Evolutionary conservation across 2,329 filamentous ascomycete species (phyloP), one percentile per base, ranked within the genome.

Genomic region (Thermothelomyces thermophilus): DNA sequence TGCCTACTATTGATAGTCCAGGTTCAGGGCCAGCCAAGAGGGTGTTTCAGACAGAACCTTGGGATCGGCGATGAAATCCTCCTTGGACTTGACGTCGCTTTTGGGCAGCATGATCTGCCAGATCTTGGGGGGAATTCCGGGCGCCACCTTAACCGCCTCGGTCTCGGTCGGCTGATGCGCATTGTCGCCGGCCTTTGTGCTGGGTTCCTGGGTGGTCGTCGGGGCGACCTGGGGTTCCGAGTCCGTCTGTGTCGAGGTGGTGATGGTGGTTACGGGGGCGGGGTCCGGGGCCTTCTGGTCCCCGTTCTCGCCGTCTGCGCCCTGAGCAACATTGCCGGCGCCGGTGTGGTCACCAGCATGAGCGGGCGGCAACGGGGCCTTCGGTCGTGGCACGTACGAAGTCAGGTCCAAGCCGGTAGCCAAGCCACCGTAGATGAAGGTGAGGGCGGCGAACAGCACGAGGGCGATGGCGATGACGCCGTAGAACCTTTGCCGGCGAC

Each of bases 41-140:
- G 54, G 33, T 6, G 59, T 56, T n/a, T 63, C 55, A 10, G 8
- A 14, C 14, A 63, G 53, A 13, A 16, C 45, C 19, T 56, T 19
- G 2, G 48, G 42, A 41, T 61, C 43, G n/a, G 52, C 30, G 13
- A 39, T 22, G 14, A 43, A 41, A n/a, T 24, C 16, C 2, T 22
- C 3, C 10, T 46, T 35, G 11, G n/a, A 10, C 24, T 16, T 36
- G 19, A 22, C 50, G n/a, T 5, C 8, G 24, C 24, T 45, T 34
- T 51, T 53, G n/a, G 55, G 50, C 22, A 61, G 52, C 24, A 59
- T 45, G 33, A 63, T 62, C 41, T 64, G 62, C 62, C 61, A 63
- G 19, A 63, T 64, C 24, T 60, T 60, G 22, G 43, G 47, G 20
- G 61, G 57, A 31, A 63, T 53, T 31, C 41, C 46, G 9, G 35